phyloP scores from a whole-genome alignment of 2,329 filamentous ascomycete species.

The Helotiales sp. region DNA sequence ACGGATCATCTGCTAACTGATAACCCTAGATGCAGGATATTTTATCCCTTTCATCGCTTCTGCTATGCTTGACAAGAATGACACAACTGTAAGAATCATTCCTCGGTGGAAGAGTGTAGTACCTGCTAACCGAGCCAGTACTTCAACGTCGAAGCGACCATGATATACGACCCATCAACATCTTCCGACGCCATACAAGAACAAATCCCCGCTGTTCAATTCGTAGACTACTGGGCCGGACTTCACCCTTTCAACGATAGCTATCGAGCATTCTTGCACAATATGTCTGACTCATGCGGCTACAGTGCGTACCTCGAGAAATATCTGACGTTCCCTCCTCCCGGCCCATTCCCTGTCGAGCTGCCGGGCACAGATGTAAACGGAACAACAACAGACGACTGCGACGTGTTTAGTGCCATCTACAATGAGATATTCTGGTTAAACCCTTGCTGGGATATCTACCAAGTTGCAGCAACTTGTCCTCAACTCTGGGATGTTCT shows the following conservation, averaged over 20 bases:
- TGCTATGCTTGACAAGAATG: constrained; percentile 69
- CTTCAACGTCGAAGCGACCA: constrained; percentile 69
- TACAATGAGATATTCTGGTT: constrained; percentile 55
- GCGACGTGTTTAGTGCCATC: constrained; percentile 63
- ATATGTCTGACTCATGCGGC: constrained; percentile 61
- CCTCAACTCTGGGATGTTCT: constrained; percentile 72
- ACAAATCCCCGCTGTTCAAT: constrained; percentile 58
- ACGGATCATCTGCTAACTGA: not conserved
- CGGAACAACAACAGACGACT: constrained; percentile 50
- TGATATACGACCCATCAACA: constrained; percentile 75
- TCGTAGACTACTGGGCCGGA: constrained; percentile 63
- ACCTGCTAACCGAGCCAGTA: constrained; percentile 53
- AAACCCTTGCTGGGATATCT: constrained; percentile 83
- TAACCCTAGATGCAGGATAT: constrained; percentile 57
- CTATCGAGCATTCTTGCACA: constrained; percentile 57
- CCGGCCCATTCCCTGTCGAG: constrained; percentile 58
- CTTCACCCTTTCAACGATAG: constrained; percentile 69
- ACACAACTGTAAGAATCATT: constrained; percentile 40
- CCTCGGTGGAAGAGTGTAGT: not conserved
- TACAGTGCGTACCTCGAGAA: constrained; percentile 64
- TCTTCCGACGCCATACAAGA: constrained; percentile 54
- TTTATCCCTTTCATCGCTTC: constrained; percentile 75
- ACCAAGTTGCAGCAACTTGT: constrained; percentile 74
- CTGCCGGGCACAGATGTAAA: constrained; percentile 51
- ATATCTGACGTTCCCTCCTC: constrained; percentile 72